Base-by-base conservation (phyloP, 169 alveolate genomes). In the Babesia ovis region DNA sequence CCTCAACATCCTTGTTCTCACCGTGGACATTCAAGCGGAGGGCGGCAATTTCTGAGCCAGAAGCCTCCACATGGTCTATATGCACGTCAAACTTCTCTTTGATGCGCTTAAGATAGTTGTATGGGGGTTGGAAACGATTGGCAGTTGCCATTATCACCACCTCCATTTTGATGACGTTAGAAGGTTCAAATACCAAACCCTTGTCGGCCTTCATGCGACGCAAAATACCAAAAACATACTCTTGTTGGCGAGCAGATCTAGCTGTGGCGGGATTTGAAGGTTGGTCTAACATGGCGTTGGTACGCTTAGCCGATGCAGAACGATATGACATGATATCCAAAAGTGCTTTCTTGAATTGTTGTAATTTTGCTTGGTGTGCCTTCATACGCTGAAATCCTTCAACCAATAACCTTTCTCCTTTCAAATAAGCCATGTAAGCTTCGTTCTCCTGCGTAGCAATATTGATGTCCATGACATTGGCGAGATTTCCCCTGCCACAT, bases 61-160 rank as follows among this genome's bases (percentile, higher is more conserved):
- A 20, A 2, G 61, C n/a, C 6, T 45, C 62, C 2, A 46, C 25
- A 20, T 25, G 45, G 61, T 77, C 86, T 34, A 68, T 77, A 42
- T 60, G 66, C 20, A 68, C 81, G 61, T 31, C 46, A 48, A 77
- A 77, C 41, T 43, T 53, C 58, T 68, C 73, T 39, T 68, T 77
- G 9, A 77, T 45, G 27, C 77, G 76, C 57, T 51, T 70, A 31
- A 77, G 14, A 32, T 66, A 77, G 54, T 51, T 77, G 27, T 60
- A 68, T 11, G 86, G 86, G 3, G 72, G 82, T 8, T 66, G 81
- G 60, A 77, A 77, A n/a, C 83, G 43, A 43, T 77, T 14, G 9
- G 80, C 67, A 35, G 68, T 68, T 23, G 64, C 81, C 67, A 45
- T 60, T 4, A 77, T 31, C 18, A 35, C 68, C 56, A 68, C 43